Evolutionary conservation across 2,329 filamentous ascomycete genomes (phyloP).

Genomic region (Trichophyton schoenleinii): DNA sequence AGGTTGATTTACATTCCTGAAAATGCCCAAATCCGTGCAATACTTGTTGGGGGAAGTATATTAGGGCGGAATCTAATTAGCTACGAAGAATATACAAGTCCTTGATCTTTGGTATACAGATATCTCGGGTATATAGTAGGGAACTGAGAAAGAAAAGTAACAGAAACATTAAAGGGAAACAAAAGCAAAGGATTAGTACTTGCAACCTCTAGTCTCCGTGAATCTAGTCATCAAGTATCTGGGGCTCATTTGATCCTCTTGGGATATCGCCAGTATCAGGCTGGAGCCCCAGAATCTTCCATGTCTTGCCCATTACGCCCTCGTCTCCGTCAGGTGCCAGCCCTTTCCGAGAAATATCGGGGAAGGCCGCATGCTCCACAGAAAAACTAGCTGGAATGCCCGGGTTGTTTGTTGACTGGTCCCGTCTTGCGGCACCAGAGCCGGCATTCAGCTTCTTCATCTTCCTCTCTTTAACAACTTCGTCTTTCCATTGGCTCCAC

Average conservation of each 20-base stretch:
- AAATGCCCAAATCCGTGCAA: background rate
- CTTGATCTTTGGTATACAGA: background rate
- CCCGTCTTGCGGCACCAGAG: too few relatives aligned
- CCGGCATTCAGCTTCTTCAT: conserved; percentile 16
- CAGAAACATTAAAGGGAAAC: background rate
- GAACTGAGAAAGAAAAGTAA: background rate
- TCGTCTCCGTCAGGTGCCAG: conserved; percentile 13
- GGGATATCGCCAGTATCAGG: conserved; percentile 11
- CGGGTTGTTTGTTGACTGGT: background rate
- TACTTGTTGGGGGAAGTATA: background rate
- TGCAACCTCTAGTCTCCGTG: background rate
- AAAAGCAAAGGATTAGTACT: background rate
- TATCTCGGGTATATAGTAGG: background rate
- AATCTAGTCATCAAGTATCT: background rate
- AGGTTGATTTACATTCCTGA: background rate
- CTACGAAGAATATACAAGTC: background rate
- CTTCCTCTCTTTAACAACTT: conserved; percentile 28
- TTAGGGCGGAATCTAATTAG: background rate
- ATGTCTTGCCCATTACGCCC: conserved; percentile 31
- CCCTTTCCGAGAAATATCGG: conserved; percentile 7
- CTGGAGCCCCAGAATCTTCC: conserved; percentile 30
- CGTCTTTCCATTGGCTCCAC: conserved; percentile 34
- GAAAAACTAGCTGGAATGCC: background rate
- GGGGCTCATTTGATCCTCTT: background rate
- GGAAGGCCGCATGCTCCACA: background rate